Evolutionary conservation across 2,329 filamentous ascomycete genomes (phyloP).

Genomic region (Coniochaeta prunicola): DNA sequence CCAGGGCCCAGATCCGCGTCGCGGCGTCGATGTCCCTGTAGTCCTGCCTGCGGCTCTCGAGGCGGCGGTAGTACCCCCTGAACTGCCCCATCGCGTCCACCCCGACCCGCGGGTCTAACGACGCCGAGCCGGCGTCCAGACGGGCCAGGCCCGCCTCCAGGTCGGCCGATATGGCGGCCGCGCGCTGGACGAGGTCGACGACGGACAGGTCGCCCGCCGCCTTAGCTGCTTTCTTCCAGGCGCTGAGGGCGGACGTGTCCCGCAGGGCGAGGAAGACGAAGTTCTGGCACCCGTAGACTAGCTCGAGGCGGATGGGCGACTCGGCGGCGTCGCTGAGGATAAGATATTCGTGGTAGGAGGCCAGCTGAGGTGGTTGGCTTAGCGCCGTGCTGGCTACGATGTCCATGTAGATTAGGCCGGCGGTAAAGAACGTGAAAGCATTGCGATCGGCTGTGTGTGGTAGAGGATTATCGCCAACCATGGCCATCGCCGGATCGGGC

Average conservation of each 20-base stretch:
- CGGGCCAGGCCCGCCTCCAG: conserved; percentile 20
- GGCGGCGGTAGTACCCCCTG: neutral
- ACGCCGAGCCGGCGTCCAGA: conserved; percentile 12
- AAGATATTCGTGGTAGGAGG: conserved; percentile 30
- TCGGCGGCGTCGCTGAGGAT: conserved; percentile 22
- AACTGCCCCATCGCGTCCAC: neutral
- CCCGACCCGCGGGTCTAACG: neutral
- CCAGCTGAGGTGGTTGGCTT: conserved; percentile 31
- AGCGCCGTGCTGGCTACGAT: conserved; percentile 40
- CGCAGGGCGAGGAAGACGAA: conserved; percentile 44
- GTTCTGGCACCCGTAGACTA: conserved; percentile 45
- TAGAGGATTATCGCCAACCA: neutral
- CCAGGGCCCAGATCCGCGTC: conserved; percentile 34
- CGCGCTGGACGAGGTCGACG: conserved; percentile 32
- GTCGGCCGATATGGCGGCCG: conserved; percentile 25
- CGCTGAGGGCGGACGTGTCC: conserved; percentile 40
- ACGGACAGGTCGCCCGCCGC: conserved; percentile 31
- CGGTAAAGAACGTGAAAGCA: conserved; percentile 38
- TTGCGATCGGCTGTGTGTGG: conserved; percentile 27
- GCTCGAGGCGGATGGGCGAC: conserved; percentile 29
- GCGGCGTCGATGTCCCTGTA: neutral
- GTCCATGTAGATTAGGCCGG: conserved; percentile 39
- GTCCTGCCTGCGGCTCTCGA: neutral
- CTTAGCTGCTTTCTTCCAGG: conserved; percentile 40
- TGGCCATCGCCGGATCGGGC: neutral